A percentile compares a stretch with the other conserved stretches of the same genome.
phyloP scores from a whole-genome alignment of 2,329 filamentous ascomycete species.

The Orbilia ellipsospora region DNA sequence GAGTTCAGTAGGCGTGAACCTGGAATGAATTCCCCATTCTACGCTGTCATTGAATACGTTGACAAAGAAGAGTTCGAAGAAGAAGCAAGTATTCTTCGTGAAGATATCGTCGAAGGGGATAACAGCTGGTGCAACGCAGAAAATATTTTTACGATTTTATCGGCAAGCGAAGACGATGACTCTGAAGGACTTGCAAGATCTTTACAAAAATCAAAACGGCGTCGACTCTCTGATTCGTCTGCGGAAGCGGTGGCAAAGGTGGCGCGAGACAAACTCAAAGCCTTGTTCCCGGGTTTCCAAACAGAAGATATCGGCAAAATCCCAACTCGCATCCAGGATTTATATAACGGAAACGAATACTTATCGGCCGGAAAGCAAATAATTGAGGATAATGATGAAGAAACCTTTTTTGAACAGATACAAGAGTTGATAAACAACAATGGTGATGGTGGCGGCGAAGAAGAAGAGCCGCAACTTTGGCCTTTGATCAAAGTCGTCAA shows the following conservation, averaged over 20 bases:
- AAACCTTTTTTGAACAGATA: slow-evolving; percentile 15
- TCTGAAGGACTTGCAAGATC: neutral
- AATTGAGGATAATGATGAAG: slow-evolving; percentile 33
- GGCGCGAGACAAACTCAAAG: slow-evolving; percentile 37
- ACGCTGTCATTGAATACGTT: slow-evolving; percentile 34
- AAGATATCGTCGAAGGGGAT: slow-evolving; percentile 25
- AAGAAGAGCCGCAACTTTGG: slow-evolving; percentile 26
- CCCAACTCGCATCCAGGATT: neutral
- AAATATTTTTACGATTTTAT: slow-evolving; percentile 9
- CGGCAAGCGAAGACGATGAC: slow-evolving; percentile 17
- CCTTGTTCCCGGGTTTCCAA: slow-evolving; percentile 33
- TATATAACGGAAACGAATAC: slow-evolving; percentile 5
- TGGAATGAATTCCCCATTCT: slow-evolving; percentile 26
- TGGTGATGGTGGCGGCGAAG: slow-evolving; percentile 25
- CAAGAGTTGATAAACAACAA: slow-evolving; percentile 28
- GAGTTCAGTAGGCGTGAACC: slow-evolving; percentile 29
- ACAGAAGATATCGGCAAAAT: neutral
- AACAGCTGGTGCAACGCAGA: neutral
- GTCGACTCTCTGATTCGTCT: slow-evolving; percentile 31
- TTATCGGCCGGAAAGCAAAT: slow-evolving; percentile 15
- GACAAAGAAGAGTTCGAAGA: slow-evolving; percentile 35
- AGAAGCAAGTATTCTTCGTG: slow-evolving; percentile 31
- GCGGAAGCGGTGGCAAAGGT: neutral
- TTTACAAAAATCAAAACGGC: slow-evolving; percentile 21
- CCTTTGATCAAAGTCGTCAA: slow-evolving; percentile 38